Evolutionary conservation across 768 basidiomycete species (phyloP).

Genomic region (Phaeolepiota aurea): DNA sequence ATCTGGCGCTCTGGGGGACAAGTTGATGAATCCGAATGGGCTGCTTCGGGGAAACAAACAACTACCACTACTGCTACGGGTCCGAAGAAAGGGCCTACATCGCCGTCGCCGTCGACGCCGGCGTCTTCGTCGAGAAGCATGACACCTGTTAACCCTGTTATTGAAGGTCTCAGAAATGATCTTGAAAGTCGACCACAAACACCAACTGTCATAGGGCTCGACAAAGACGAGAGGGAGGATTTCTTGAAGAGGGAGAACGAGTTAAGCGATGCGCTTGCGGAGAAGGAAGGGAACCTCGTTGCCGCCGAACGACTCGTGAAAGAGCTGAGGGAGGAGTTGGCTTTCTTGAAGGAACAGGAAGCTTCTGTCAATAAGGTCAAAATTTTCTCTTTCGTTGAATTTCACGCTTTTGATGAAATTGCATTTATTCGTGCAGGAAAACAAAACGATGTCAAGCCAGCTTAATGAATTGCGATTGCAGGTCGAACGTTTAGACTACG

Average conservation of each 20-base stretch:
- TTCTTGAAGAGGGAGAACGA: slow-evolving; percentile 97
- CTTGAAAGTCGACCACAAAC: slow-evolving; percentile 86
- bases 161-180: slow-evolving; percentile 66
- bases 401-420: background rate
- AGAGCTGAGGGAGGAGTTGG: slow-evolving; percentile 83
- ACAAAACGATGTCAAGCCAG: slow-evolving; percentile 89
- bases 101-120: slow-evolving; percentile 51
- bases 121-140: slow-evolving; percentile 42
- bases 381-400: slow-evolving; percentile 2
- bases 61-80: slow-evolving; percentile 37
- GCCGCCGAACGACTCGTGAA: slow-evolving; percentile 81
- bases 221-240: slow-evolving; percentile 96
- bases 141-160: slow-evolving; percentile 67
- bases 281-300: slow-evolving; percentile 77
- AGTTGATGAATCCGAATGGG: slow-evolving; percentile 83
- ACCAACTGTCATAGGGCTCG: slow-evolving; percentile 79
- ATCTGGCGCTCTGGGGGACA: slow-evolving; percentile 83
- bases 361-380: slow-evolving; percentile 63
- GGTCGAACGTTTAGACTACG: slow-evolving; percentile 88
- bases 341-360: slow-evolving; percentile 90
- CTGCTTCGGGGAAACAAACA: slow-evolving; percentile 53
- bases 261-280: slow-evolving; percentile 85
- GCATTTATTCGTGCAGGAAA: slow-evolving; percentile 48
- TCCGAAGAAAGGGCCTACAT: slow-evolving; percentile 58
- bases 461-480: slow-evolving; percentile 88